These are phyloP conservation scores for Hemisphaericaspora subhashii DNA, from an alignment of 1,139 yeast species.

Conservation along the genomic window DNA sequence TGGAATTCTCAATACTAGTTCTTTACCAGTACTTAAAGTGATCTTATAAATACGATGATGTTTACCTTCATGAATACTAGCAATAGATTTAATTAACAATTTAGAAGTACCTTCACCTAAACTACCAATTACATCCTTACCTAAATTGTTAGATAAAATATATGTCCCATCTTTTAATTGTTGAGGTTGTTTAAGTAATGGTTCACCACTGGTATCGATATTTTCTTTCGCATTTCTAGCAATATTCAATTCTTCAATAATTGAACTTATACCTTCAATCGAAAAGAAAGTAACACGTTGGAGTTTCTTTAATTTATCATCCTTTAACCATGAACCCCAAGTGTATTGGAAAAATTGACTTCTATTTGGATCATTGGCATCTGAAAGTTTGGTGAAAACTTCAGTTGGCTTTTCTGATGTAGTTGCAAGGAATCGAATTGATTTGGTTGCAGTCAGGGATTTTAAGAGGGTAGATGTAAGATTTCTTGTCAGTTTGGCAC, in stretches of 20 bases:
- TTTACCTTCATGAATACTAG: slow-evolving; percentile 90
- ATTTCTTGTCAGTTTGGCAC: slow-evolving; percentile 1
- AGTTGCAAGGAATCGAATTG: slow-evolving; percentile 5
- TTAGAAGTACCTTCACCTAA: slow-evolving; percentile 35
- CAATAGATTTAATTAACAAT: slow-evolving; percentile 64
- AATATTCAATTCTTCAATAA: slow-evolving; percentile 42
- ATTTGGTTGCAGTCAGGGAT: background rate
- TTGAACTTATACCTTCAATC: slow-evolving; percentile 65
- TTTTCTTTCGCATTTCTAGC: slow-evolving; percentile 16
- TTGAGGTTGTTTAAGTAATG: slow-evolving; percentile 26
- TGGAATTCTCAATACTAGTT: slow-evolving; percentile 79
- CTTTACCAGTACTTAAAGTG: slow-evolving; percentile 58
- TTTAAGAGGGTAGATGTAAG: background rate
- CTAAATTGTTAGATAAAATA: slow-evolving; percentile 47
- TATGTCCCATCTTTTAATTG: slow-evolving; percentile 42
- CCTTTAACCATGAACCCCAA: slow-evolving; percentile 93
- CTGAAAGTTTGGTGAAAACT: slow-evolving; percentile 53
- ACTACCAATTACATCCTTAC: slow-evolving; percentile 40
- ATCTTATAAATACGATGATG: slow-evolving; percentile 84
- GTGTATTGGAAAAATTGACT: slow-evolving; percentile 79
- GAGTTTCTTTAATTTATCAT: slow-evolving; percentile 71
- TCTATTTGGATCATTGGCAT: slow-evolving; percentile 68
- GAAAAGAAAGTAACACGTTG: slow-evolving; percentile 83
- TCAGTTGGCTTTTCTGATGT: slow-evolving; percentile 29
- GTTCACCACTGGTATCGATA: slow-evolving; percentile 26